Conservation (phyloP, 257 asterid genomes). For the Rauvolfia tetraphylla region DNA sequence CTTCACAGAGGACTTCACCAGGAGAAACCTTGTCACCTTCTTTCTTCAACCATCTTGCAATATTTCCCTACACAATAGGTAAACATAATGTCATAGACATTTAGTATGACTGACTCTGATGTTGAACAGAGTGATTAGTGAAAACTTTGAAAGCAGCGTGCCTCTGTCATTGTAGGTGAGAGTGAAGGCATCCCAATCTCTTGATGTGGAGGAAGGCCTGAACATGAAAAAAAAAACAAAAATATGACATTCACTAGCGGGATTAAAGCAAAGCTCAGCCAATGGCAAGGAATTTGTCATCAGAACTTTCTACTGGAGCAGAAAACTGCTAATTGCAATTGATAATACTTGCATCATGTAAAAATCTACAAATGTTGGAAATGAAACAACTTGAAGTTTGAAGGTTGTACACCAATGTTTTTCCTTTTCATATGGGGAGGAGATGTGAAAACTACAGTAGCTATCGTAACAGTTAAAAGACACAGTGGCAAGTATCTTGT, state of each 20-base stretch:
- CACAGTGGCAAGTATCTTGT: background rate
- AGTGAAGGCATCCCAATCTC: constrained; percentile 99
- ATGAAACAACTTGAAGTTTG: background rate
- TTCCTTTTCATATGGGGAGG: background rate
- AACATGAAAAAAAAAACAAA: constrained; percentile 22
- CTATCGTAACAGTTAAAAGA: background rate
- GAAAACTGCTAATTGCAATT: background rate
- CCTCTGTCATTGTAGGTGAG: constrained; percentile 99
- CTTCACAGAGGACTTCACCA: constrained; percentile 99
- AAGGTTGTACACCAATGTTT: background rate
- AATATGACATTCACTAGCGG: background rate
- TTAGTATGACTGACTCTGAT: constrained; percentile 17
- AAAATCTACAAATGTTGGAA: background rate
- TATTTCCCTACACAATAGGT: constrained; percentile 69
- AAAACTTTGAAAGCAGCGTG: constrained; percentile 25
- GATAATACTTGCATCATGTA: background rate
- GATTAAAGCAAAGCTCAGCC: background rate
- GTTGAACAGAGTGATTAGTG: constrained; percentile 12
- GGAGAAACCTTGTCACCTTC: constrained; percentile 93
- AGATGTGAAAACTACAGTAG: background rate
- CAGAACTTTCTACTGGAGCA: background rate
- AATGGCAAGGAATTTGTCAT: background rate
- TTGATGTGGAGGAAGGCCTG: constrained; percentile 95
- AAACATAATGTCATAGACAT: constrained; percentile 17
- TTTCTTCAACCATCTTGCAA: constrained; percentile 97